phyloP scores from a whole-genome alignment of 2,329 filamentous ascomycete genomes.

The Talaromyces islandicus region DNA sequence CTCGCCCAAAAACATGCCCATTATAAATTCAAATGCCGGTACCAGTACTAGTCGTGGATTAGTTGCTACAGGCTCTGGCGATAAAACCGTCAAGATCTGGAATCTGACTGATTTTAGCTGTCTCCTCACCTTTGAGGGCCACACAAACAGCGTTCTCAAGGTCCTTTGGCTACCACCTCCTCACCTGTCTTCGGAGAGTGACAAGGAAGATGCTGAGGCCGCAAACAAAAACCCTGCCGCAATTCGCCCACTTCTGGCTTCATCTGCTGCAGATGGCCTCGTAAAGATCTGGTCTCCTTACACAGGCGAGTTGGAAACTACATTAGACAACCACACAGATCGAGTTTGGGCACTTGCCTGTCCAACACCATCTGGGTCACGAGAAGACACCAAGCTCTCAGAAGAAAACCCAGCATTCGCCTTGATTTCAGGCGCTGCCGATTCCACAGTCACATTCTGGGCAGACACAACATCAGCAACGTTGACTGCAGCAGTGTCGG shows the following conservation, averaged over 20 bases:
- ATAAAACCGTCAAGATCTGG: slow-evolving; percentile 96
- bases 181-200: slow-evolving; percentile 28
- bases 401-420: slow-evolving; percentile 46
- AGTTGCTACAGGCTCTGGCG: slow-evolving; percentile 83
- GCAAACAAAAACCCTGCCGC: slow-evolving; percentile 21
- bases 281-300: slow-evolving; percentile 95
- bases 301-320: slow-evolving; percentile 77
- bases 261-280: slow-evolving; percentile 85
- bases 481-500: slow-evolving; percentile 65
- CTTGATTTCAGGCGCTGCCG: slow-evolving; percentile 83
- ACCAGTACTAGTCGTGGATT: slow-evolving; percentile 71
- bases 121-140: slow-evolving; percentile 88
- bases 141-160: slow-evolving; percentile 92
- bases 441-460: slow-evolving; percentile 94
- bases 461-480: slow-evolving; percentile 81
- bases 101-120: slow-evolving; percentile 88
- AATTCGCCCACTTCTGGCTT: slow-evolving; percentile 54
- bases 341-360: slow-evolving; percentile 86
- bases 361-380: slow-evolving; percentile 40
- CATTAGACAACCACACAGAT: slow-evolving; percentile 94
- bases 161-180: slow-evolving; percentile 72
- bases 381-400: slow-evolving; percentile 23
- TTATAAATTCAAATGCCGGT: slow-evolving; percentile 65
- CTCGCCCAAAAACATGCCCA: slow-evolving; percentile 70
- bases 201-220: slow-evolving; percentile 28